A percentile compares a stretch with the other conserved stretches of the same genome.
phyloP scores from a whole-genome alignment of 2,329 filamentous ascomycete genomes.

The Trichophyton benhamiae region DNA sequence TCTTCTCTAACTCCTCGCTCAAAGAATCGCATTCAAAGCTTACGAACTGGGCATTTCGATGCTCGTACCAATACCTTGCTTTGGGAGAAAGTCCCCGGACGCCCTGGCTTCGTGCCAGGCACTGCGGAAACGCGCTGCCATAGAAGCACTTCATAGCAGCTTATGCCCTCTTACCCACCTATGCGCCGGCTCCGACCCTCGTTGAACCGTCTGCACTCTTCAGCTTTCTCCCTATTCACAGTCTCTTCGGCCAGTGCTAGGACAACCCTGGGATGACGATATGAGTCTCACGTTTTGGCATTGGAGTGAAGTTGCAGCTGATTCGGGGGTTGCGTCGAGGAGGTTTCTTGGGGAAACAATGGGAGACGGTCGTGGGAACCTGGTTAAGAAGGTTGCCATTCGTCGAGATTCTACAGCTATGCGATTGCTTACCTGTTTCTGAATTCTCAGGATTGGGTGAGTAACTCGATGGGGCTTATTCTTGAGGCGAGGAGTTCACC shows the following conservation, averaged over 20 bases:
- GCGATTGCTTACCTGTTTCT: constrained; percentile 60
- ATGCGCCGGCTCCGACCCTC: constrained; percentile 32
- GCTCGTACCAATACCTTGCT: constrained; percentile 43
- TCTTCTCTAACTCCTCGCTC: constrained; percentile 70
- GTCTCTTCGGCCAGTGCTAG: constrained; percentile 22
- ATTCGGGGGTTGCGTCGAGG: constrained; percentile 6
- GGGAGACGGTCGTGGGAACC: constrained; percentile 5
- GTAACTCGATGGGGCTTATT: constrained; percentile 99
- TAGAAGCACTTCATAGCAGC: constrained; percentile 86
- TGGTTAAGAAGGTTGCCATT: constrained; percentile 49
- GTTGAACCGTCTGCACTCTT: constrained; percentile 40
- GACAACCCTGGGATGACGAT: constrained; percentile 10
- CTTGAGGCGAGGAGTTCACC: constrained; percentile 84
- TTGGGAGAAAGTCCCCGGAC: constrained; percentile 99
- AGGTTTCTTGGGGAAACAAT: constrained; percentile 29
- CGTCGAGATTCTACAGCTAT: constrained; percentile 95
- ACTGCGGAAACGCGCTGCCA: constrained; percentile 98
- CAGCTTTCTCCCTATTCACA: constrained; percentile 21
- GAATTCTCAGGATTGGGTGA: constrained; percentile 24
- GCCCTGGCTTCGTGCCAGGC: constrained; percentile 44
- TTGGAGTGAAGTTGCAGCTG: constrained; percentile 2
- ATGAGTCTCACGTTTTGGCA: constrained; percentile 9
- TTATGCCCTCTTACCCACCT: constrained; percentile 54
- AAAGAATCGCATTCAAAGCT: constrained; percentile 99
- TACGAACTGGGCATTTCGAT: constrained; percentile 53